phyloP scores from a whole-genome alignment of 805 yeast species.

The Cyberlindnera saturnus region DNA sequence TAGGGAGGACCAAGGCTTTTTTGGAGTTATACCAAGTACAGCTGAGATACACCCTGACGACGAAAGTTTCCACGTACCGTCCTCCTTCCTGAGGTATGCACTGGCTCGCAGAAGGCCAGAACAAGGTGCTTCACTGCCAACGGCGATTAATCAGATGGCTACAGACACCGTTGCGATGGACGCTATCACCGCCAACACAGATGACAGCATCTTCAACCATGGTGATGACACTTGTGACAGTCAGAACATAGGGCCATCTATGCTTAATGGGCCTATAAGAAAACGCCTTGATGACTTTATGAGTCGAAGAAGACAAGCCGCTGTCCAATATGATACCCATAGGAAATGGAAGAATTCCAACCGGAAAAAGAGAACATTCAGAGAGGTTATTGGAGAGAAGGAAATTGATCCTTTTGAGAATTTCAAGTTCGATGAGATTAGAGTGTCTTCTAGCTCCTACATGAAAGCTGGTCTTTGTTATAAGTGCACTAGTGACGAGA shows the following conservation, averaged over 20 bases:
- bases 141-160: background rate
- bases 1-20: background rate
- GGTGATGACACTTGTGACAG: background rate
- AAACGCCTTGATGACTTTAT: constrained; percentile 3
- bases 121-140: background rate
- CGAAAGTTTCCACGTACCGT: background rate
- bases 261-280: background rate
- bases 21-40: background rate
- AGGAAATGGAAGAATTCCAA: background rate
- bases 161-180: constrained; percentile 1
- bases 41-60: background rate
- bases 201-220: background rate
- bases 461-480: constrained; percentile 12
- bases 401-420: constrained; percentile 1
- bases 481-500: constrained; percentile 1
- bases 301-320: constrained; percentile 5
- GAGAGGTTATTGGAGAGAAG: constrained; percentile 7
- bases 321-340: constrained; percentile 3
- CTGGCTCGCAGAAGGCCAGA: background rate
- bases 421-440: constrained; percentile 7
- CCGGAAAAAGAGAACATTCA: constrained; percentile 12
- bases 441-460: constrained; percentile 12
- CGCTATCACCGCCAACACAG: background rate
- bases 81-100: constrained; percentile 1
- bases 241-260: background rate